Percentiles rank a stretch among this genome's conserved stretches.
Evolutionary conservation across 768 basidiomycete genomes (phyloP).

Genomic region (Neoboletus subvelutipes): DNA sequence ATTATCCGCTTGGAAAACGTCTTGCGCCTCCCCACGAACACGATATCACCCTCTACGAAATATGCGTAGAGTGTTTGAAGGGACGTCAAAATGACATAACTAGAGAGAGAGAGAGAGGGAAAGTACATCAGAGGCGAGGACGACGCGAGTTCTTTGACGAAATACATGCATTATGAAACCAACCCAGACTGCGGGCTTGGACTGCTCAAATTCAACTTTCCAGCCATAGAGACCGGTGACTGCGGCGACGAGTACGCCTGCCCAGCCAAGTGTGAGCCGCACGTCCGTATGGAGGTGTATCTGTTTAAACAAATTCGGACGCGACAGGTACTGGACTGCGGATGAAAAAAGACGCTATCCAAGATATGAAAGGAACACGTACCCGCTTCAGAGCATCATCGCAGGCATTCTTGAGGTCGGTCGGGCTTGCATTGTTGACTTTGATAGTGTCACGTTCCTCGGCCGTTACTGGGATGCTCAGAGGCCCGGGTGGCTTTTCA

Average conservation of each 20-base stretch:
- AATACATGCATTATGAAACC: constrained; percentile 73
- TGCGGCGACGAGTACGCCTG: constrained; percentile 76
- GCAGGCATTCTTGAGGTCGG: constrained; percentile 67
- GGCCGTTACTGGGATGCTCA: constrained; percentile 44
- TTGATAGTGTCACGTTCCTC: constrained; percentile 55
- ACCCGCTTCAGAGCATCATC: constrained; percentile 93
- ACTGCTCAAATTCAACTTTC: constrained; percentile 84
- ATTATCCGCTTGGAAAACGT: constrained; percentile 91
- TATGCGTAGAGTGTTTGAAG: constrained; percentile 81
- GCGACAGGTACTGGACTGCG: constrained; percentile 67
- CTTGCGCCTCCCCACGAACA: constrained; percentile 89
- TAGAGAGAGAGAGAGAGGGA: constrained; percentile 35
- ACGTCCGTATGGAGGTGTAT: constrained; percentile 88
- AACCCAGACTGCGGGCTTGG: constrained; percentile 75
- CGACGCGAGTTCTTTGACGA: constrained; percentile 5
- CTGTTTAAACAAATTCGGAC: constrained; percentile 82
- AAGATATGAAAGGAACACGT: constrained; percentile 24
- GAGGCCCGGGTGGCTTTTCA: constrained; percentile 51
- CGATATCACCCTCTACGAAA: constrained; percentile 78
- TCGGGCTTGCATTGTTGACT: constrained; percentile 56
- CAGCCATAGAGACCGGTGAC: constrained; percentile 85
- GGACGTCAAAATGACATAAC: constrained; percentile 72
- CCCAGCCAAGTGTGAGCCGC: constrained; percentile 83
- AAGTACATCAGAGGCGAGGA: constrained; percentile 2
- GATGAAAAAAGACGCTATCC: background rate